Conservation (phyloP, 306 rosid genomes). For the Oxytropis ochrocephala region DNA sequence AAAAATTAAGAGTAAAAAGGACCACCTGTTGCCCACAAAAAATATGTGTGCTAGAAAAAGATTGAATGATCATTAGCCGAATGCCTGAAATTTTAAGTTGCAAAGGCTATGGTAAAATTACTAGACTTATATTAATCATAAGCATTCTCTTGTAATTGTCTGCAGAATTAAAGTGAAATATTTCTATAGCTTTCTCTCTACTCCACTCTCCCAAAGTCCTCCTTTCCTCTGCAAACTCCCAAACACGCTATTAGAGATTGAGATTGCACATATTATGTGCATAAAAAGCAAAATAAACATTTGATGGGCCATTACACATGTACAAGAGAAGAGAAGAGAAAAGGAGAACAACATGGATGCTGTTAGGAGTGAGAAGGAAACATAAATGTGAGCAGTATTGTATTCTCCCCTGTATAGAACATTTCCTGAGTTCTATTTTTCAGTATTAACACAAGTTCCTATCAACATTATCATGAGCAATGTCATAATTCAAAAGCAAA, state of each 20-base stretch:
- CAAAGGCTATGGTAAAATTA: background rate
- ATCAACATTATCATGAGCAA: background rate
- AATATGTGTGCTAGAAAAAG: background rate
- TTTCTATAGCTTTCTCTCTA: too few species aligned
- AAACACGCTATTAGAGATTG: background rate
- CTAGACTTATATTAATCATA: too few species aligned
- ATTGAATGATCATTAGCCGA: background rate
- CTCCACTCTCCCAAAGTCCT: too few species aligned
- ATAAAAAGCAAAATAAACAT: background rate
- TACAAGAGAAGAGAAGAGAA: background rate
- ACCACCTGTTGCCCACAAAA: background rate
- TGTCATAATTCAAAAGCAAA: background rate
- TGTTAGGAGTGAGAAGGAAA: background rate
- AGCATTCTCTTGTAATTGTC: too few species aligned
- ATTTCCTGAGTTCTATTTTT: background rate
- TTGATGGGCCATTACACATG: background rate
- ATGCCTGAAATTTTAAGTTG: background rate
- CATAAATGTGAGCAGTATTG: background rate
- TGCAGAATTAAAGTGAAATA: too few species aligned
- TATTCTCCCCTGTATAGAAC: background rate
- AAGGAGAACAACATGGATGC: background rate
- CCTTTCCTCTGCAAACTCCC: too few species aligned
- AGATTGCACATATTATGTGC: background rate
- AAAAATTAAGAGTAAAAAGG: background rate
- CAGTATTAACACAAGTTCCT: background rate